Evolutionary conservation across 805 yeast genomes (phyloP), one percentile per base, ranked within the genome.

Genomic region (Metschnikowia dekortorum): DNA sequence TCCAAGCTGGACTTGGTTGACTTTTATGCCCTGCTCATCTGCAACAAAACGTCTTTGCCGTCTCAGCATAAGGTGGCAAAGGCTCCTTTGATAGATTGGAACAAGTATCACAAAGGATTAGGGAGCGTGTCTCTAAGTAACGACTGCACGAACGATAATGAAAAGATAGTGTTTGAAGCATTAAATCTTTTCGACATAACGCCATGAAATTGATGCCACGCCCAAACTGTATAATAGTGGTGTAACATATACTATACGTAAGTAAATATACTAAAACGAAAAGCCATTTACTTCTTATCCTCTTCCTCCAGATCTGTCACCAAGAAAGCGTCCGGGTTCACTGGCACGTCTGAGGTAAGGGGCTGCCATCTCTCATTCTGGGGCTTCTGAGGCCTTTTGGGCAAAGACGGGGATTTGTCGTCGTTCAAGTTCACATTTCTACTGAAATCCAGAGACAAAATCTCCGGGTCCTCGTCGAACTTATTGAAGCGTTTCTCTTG

Each of bases 381-480:
- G n/a, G 52, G 28, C 30, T 51, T 47, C 46, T 48, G 54, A n/a
- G 36, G 13, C n/a, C 58, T 52, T 40, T 52, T 45, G 9, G 67
- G 66, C 50, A 62, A 59, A 28, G 52, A 52, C 4, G 77, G 73
- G 26, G 60, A 53, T 22, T 54, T 57, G 37, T 51, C 55, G 39
- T 54, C 61, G 38, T 67, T 66, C 60, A 80, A 68, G 49, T 71
- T 70, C 49, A 80, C 71, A 28, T 52, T 59, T 34, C 74, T 75
- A 54, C 75, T 78, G 64, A 81, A 80, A 51, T 78, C 81, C 53
- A 72, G 68, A 46, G 71, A 66, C 51, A 80, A 68, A 53, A 76
- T 82, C 49, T 76, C 75, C 0, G 84, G 84, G 46, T 81, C 85
- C 43, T 79, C 81, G 54, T 80, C 85, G 66, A 62, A 73, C 39